Evolutionary conservation across 352 stramenopile species (phyloP).

Genomic region (Globisporangium carolinianum): DNA sequence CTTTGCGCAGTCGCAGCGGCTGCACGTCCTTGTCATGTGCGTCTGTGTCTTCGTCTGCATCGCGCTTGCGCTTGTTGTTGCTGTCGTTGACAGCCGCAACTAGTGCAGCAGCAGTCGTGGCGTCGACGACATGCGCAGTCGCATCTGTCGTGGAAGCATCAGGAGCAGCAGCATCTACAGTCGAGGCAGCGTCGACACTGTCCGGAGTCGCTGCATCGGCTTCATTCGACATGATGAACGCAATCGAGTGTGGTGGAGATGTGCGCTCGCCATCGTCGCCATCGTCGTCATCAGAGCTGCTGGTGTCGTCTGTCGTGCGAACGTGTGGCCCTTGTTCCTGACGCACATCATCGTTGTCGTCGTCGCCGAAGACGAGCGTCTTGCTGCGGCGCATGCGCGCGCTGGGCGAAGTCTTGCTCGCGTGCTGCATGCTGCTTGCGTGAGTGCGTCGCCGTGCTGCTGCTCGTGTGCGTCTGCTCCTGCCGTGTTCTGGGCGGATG

Average conservation of each 20-base stretch:
- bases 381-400: conserved; percentile 10
- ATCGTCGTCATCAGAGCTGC: conserved; percentile 7
- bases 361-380: conserved; percentile 5
- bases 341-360: conserved; percentile 2
- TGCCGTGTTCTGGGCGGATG: no score
- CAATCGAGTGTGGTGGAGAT: no score
- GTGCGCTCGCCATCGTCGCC: neutral
- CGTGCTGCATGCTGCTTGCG: neutral
- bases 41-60: neutral
- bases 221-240: neutral
- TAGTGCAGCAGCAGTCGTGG: neutral
- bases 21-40: conserved; percentile 3
- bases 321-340: conserved; percentile 6
- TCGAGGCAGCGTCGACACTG: neutral
- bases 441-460: neutral
- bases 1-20: conserved; percentile 7
- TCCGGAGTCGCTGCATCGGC: neutral
- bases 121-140: neutral
- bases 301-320: neutral
- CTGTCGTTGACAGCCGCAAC: neutral
- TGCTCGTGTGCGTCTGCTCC: no score
- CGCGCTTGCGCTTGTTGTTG: conserved; percentile 11
- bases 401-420: neutral
- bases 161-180: neutral
- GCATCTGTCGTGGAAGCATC: no score